phyloP scores from a whole-genome alignment of 2,329 filamentous ascomycete genomes.

The Ophiocordyceps sinensis region DNA sequence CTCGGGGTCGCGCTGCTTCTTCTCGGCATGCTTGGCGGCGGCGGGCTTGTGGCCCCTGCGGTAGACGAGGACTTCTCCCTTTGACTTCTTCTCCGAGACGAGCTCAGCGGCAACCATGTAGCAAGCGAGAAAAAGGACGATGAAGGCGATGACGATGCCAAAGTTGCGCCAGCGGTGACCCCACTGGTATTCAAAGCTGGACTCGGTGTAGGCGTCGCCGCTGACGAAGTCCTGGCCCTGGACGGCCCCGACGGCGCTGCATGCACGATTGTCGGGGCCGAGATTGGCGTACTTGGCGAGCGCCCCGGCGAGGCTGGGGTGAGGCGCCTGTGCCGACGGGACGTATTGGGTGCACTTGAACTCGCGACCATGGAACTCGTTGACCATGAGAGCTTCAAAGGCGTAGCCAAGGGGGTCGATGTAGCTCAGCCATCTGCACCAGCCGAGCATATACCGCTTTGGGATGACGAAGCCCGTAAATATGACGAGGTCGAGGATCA shows the following conservation, averaged over 20 bases:
- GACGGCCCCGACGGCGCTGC: conserved; percentile 42
- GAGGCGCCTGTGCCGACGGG: conserved; percentile 16
- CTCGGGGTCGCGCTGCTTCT: conserved; percentile 47
- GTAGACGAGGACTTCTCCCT: conserved; percentile 65
- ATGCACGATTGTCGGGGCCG: conserved; percentile 32
- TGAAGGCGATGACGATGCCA: conserved; percentile 53
- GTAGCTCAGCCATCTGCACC: conserved; percentile 76
- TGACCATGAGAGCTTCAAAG: conserved; percentile 69
- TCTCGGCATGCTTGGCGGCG: conserved; percentile 42
- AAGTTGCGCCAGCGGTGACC: conserved; percentile 56
- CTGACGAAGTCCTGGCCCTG: conserved; percentile 35
- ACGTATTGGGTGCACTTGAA: conserved; percentile 38
- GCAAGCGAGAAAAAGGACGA: conserved; percentile 41
- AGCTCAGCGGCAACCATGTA: conserved; percentile 55
- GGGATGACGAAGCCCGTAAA: conserved; percentile 58
- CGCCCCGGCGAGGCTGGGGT: not conserved
- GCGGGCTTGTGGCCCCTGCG: conserved; percentile 51
- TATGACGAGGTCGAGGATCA: conserved; percentile 53
- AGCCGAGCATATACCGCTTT: conserved; percentile 56
- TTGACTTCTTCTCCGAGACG: conserved; percentile 53
- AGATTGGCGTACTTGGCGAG: conserved; percentile 11
- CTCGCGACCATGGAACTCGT: conserved; percentile 58
- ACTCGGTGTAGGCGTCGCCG: conserved; percentile 42
- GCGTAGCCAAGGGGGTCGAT: conserved; percentile 66
- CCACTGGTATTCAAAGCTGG: conserved; percentile 41